These are phyloP conservation scores for Neocatenulostroma microsporum DNA, from an alignment of 2,329 filamentous ascomycete genomes.

Conservation along the genomic window DNA sequence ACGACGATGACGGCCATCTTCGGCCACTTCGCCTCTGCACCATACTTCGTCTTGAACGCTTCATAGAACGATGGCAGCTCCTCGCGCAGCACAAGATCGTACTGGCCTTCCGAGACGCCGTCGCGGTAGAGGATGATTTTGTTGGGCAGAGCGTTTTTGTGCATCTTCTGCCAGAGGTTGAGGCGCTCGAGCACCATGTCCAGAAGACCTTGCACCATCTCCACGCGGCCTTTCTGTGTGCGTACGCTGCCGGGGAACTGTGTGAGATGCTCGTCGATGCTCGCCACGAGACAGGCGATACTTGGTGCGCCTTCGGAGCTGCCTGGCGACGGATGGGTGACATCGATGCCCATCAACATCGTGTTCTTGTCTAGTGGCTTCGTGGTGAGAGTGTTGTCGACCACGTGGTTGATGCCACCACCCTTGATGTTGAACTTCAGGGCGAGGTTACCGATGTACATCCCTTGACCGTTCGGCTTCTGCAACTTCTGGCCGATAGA, in stretches of 20 bases:
- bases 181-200: slow-evolving; percentile 59
- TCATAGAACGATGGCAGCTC: slow-evolving; percentile 61
- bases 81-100: slow-evolving; percentile 55
- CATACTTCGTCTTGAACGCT: slow-evolving; percentile 57
- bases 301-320: slow-evolving; percentile 57
- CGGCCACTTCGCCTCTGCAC: slow-evolving; percentile 46
- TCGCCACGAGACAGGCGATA: slow-evolving; percentile 73
- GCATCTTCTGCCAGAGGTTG: slow-evolving; percentile 54
- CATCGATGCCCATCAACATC: slow-evolving; percentile 83
- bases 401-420: slow-evolving; percentile 62
- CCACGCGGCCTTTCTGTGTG: slow-evolving; percentile 56
- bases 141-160: slow-evolving; percentile 51
- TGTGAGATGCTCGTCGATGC: slow-evolving; percentile 57
- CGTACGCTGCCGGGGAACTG: slow-evolving; percentile 74
- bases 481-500: slow-evolving; percentile 48
- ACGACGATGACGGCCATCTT: slow-evolving; percentile 68
- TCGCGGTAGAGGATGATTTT: slow-evolving; percentile 83
- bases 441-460: slow-evolving; percentile 30
- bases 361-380: slow-evolving; percentile 61
- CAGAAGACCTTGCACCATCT: slow-evolving; percentile 61
- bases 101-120: slow-evolving; percentile 83
- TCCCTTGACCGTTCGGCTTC: slow-evolving; percentile 25
- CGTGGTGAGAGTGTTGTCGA: slow-evolving; percentile 48
- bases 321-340: slow-evolving; percentile 74
- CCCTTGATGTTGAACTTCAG: slow-evolving; percentile 78